Evolutionary conservation across 1,284 basidiomycete genomes (phyloP).

Genomic region (Leccinum cinnamomeum): DNA sequence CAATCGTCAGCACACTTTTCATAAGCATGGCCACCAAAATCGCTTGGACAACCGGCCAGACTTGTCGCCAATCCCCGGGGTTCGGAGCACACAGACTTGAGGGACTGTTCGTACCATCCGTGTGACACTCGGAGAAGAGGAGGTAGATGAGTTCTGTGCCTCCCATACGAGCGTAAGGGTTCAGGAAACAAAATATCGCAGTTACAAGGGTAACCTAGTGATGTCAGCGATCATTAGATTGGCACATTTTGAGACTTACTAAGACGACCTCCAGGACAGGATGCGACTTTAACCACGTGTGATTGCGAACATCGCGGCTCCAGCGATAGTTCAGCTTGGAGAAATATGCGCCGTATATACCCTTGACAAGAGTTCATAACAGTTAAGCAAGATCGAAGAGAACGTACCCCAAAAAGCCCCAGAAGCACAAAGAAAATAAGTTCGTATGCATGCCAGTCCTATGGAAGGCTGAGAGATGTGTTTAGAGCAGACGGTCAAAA

Average conservation of each 20-base stretch:
- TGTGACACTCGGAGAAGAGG: constrained; percentile 84
- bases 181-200: constrained; percentile 79
- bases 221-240: constrained; percentile 10
- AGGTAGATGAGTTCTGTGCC: constrained; percentile 94
- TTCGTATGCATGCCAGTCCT: constrained; percentile 91
- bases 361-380: constrained; percentile 45
- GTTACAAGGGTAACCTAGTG: constrained; percentile 76
- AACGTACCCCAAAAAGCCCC: constrained; percentile 77
- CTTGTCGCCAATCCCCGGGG: constrained; percentile 55
- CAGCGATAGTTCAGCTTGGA: constrained; percentile 91
- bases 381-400: neutral
- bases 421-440: constrained; percentile 82
- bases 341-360: constrained; percentile 92
- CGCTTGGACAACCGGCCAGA: constrained; percentile 65
- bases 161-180: constrained; percentile 90
- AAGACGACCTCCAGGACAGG: constrained; percentile 85
- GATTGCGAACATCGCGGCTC: constrained; percentile 79
- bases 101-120: constrained; percentile 53
- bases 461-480: constrained; percentile 5
- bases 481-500: neutral
- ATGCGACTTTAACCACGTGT: constrained; percentile 77
- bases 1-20: constrained; percentile 81
- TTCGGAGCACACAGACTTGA: constrained; percentile 73
- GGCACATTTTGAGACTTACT: constrained; percentile 45
- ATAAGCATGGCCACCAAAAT: constrained; percentile 78